phyloP scores from a whole-genome alignment of 768 basidiomycete genomes.

The Lactarius akahatsu region DNA sequence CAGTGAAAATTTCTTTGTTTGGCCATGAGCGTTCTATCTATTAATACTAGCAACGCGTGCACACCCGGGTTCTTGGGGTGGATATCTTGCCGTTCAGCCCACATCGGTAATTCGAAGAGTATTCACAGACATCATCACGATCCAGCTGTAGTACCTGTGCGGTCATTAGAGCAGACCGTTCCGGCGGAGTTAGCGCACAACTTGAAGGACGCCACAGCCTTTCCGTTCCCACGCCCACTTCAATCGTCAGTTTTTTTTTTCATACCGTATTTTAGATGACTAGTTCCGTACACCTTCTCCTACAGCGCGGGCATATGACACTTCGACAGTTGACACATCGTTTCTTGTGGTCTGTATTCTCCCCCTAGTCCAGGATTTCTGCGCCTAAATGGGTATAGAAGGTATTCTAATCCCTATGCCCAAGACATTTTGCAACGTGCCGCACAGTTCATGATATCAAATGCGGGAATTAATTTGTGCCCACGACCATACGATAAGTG shows the following conservation, averaged over 20 bases:
- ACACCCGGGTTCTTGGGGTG: background rate
- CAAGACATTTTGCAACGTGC: background rate
- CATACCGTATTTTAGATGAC: background rate
- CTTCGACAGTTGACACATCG: background rate
- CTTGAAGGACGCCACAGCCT: background rate
- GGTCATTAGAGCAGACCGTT: background rate
- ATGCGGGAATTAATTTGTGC: background rate
- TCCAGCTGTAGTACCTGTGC: slow-evolving; percentile 3
- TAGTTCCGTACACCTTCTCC: background rate
- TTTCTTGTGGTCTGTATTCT: background rate
- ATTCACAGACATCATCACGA: background rate
- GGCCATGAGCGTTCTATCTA: too few relatives aligned
- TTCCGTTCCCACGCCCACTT: background rate
- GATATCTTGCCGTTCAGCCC: background rate
- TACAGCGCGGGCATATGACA: background rate
- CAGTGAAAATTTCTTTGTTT: too few relatives aligned
- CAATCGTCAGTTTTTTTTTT: background rate
- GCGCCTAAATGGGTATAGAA: background rate
- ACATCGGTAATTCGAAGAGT: background rate
- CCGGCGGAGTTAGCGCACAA: slow-evolving; percentile 8
- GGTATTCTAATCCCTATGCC: background rate
- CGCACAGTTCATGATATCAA: background rate
- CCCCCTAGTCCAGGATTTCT: background rate
- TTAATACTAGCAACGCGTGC: background rate
- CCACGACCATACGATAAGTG: background rate